Evolutionary conservation across 768 basidiomycete genomes (phyloP), one percentile per base, ranked within the genome.

Genomic region (Piloderma croceum): DNA sequence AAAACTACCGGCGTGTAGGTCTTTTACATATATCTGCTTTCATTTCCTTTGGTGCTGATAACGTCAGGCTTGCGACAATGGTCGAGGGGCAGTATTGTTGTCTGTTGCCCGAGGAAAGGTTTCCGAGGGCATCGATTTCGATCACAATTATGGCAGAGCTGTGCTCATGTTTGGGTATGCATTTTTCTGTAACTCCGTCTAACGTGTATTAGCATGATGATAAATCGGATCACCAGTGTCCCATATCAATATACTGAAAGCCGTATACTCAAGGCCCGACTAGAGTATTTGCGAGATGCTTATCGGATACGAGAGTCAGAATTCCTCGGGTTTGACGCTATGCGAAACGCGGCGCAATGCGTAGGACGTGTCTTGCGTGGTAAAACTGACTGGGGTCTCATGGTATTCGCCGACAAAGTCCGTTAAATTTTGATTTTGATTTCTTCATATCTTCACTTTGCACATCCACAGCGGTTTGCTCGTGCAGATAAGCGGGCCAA

Each of bases 71-170:
- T 99, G 96, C 60, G 91, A 98, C 62, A 99, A 99, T 57, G 96
- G 96, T 31, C 80, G 96, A 36, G 96, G 96, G 2, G 96, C 96
- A 15, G 92, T 98, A 21, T 70, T 99, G 22, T 71, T 99, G 29
- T 97, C 96, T 18, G 96, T 99, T 24, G 96, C 96, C 21, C 82
- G 96, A 69, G 96, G 96, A 3, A 99, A 99, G 61, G 96, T 99
- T 1, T 98, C 96, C 0, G 96, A 99, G 64, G 96, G 96, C n/a
- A 99, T 99, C 54, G 96, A 99, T 79, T 99, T 99, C 56, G 96
- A 99, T 59, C 96, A 99, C 64, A 97, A 99, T 60, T 99, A 98
- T 58, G 96, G 96, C 2, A 78, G 96, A 36, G 96, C 96, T 50
- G 92, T 98, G 58, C 91, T 99, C 60, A 97, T 99, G 96, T 98